A percentile compares a stretch with the other conserved stretches of the same genome.
Conservation (phyloP, 805 yeast genomes). For the Yarrowia deformans region DNA sequence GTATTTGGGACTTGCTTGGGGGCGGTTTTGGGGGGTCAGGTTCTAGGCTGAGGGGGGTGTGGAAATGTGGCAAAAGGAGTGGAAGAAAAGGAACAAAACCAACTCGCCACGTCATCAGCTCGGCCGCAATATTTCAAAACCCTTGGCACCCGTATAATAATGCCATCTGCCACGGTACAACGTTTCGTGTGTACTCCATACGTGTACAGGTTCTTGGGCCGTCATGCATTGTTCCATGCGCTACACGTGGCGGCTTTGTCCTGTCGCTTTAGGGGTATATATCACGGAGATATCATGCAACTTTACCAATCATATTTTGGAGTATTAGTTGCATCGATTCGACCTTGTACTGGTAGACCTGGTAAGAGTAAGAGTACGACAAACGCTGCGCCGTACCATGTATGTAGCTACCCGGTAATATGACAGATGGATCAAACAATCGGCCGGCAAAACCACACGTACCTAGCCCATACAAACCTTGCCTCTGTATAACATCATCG, state of each 20-base stretch:
- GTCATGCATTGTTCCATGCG: conserved; percentile 23
- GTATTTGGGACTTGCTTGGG: not conserved
- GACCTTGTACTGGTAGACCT: not conserved
- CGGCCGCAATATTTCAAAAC: no score
- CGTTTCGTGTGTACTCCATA: no score
- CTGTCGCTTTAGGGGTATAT: conserved; percentile 26
- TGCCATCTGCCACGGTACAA: no score
- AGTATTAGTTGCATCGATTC: not conserved
- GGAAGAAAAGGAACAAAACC: no score
- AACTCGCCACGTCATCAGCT: no score
- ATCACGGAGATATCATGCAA: conserved; percentile 37
- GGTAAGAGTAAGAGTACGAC: not conserved
- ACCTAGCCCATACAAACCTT: not conserved
- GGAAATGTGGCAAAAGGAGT: no score
- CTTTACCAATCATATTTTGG: conserved; percentile 21
- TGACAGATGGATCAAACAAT: no score
- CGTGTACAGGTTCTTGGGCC: not conserved
- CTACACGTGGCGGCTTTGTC: conserved; percentile 38
- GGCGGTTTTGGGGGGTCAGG: not conserved
- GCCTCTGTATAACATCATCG: not conserved
- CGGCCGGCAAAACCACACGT: no score
- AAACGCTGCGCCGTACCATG: no score
- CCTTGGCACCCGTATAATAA: no score
- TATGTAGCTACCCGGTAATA: no score
- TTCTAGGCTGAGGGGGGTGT: no score